These are phyloP conservation scores for Tripterygium wilfordii DNA, from an alignment of 177 flowering plant genomes.

Conservation along the genomic window DNA sequence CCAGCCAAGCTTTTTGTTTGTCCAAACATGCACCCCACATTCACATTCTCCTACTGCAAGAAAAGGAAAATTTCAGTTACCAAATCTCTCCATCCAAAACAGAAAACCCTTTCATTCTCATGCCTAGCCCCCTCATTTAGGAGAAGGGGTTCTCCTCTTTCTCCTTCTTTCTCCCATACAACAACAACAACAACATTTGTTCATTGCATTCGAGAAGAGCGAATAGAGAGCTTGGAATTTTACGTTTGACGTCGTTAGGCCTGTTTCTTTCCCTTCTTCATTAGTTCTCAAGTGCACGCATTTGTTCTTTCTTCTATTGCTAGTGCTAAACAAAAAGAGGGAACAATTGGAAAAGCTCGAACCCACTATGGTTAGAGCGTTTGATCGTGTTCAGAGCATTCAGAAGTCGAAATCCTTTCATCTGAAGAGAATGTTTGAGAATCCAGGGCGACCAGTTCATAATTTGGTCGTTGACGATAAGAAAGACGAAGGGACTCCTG, in stretches of 20 bases:
- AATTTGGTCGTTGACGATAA: constrained; percentile 21
- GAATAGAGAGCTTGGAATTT: neutral
- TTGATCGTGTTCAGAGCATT: constrained; percentile 18
- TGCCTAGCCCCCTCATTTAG: neutral
- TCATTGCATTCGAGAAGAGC: too few species aligned
- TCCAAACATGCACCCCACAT: constrained; percentile 10
- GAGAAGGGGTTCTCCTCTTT: constrained; percentile 5
- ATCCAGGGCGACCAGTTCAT: constrained; percentile 23
- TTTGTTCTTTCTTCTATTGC: constrained; percentile 1
- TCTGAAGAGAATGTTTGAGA: constrained; percentile 29
- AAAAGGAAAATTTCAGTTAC: constrained; percentile 4
- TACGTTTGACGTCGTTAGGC: too few species aligned
- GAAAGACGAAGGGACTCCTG: constrained; percentile 4
- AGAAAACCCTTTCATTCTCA: neutral
- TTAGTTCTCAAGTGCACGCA: neutral
- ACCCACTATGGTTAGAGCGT: constrained; percentile 37
- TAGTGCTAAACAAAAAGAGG: constrained; percentile 4
- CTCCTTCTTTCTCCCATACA: too few species aligned
- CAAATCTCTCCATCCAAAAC: too few species aligned
- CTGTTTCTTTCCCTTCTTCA: neutral
- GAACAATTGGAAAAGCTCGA: neutral
- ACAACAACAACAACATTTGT: too few species aligned
- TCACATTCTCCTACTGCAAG: constrained; percentile 8
- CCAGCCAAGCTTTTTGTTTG: neutral
- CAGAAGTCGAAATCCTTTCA: constrained; percentile 27